A percentile compares a stretch with the other conserved stretches of the same genome.
Conservation (phyloP, 2,329 filamentous ascomycete species). For the Aphanocladium album region DNA sequence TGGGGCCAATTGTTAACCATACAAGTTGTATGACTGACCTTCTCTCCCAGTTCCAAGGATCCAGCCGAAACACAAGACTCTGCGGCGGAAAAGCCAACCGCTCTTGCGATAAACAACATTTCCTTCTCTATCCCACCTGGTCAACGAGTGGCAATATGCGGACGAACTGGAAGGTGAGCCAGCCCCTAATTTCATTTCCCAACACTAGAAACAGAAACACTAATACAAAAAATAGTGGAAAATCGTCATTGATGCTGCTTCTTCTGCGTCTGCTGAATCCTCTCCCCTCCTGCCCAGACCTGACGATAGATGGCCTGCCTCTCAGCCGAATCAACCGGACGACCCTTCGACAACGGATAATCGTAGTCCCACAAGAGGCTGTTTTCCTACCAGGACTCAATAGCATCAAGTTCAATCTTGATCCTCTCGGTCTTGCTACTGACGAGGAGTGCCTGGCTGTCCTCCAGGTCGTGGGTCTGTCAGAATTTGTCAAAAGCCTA, state of each 20-base stretch:
- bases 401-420: constrained; percentile 38
- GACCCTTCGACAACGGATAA: constrained; percentile 41
- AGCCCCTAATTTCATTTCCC: background rate
- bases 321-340: constrained; percentile 35
- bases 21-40: background rate
- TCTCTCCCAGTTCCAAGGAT: too few relatives aligned
- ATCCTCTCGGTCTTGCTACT: constrained; percentile 30
- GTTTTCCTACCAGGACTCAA: constrained; percentile 44
- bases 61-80: too few relatives aligned
- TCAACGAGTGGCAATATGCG: constrained; percentile 28
- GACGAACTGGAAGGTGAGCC: constrained; percentile 28
- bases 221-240: constrained; percentile 28
- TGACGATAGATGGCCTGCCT: constrained; percentile 32
- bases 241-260: constrained; percentile 38
- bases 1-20: background rate
- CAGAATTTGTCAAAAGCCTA: constrained; percentile 25
- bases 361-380: constrained; percentile 49
- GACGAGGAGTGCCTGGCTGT: constrained; percentile 29
- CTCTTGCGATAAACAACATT: too few relatives aligned
- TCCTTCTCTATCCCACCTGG: too few relatives aligned
- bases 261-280: constrained; percentile 39
- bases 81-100: too few relatives aligned
- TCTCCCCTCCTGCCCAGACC: constrained; percentile 16
- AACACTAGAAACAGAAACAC: background rate
- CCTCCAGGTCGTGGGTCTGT: constrained; percentile 32